Percentiles rank a stretch among this genome's conserved stretches.
phyloP scores from a whole-genome alignment of 495 filamentous ascomycete genomes.

The Talaromyces borbonicus region DNA sequence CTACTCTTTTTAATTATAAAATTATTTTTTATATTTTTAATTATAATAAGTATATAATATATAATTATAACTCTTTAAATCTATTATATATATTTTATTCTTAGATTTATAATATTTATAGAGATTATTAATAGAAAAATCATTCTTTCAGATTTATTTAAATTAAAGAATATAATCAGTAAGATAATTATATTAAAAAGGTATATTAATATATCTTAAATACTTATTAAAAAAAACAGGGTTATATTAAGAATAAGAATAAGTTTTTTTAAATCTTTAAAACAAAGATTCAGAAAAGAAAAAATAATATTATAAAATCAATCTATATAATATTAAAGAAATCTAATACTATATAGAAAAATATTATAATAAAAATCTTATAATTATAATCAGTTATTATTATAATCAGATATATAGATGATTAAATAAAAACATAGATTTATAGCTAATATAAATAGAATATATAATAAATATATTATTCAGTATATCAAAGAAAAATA shows the following conservation, averaged over 20 bases:
- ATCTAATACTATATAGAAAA: neutral
- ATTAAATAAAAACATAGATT: too few relatives aligned
- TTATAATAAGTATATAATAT: neutral
- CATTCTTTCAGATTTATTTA: neutral
- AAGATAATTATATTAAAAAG: neutral
- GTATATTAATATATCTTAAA: neutral
- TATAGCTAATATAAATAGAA: neutral
- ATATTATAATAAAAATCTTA: neutral
- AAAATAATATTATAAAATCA: neutral
- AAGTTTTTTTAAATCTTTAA: neutral
- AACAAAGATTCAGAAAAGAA: neutral
- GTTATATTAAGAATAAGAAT: neutral
- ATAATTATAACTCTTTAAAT: too few relatives aligned
- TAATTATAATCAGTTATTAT: too few relatives aligned
- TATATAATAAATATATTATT: too few relatives aligned
- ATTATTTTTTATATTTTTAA: neutral
- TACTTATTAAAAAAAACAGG: neutral
- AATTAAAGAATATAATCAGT: neutral
- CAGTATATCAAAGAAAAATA: too few relatives aligned
- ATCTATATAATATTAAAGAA: too few relatives aligned
- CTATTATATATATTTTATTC: neutral
- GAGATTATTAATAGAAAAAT: neutral
- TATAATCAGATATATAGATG: neutral
- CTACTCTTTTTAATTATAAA: neutral
- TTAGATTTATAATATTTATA: neutral